Base-by-base conservation (phyloP, 352 stramenopile species). In the Pythium phragmitis region DNA sequence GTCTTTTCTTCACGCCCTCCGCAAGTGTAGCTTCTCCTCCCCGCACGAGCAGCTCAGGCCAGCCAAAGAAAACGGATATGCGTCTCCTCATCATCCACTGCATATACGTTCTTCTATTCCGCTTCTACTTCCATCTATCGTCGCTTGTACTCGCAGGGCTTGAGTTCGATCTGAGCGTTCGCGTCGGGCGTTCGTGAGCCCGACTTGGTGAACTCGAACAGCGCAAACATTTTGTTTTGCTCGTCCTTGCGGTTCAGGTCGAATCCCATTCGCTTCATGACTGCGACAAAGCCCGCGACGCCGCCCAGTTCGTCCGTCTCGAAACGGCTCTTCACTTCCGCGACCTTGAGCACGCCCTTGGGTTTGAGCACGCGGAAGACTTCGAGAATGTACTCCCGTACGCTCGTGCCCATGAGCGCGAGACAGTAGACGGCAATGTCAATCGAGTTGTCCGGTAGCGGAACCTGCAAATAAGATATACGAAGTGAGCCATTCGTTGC, bases 391-490 rank as follows among this genome's bases (percentile, higher is more conserved):
- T 99, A 99, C 67, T 99, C 96, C 26, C 88, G 81, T 42, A 99
- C 81, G 67, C 98, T 99, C 23, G 94, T 99, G 23, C 97, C 98
- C 98, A 99, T 99, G 28, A 99, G 84, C 21, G 96, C 94, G 23
- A 99, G 82, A 71, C 94, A 99, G 73, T 99, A 99, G 16, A 99
- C 88, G 16, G 76, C 96, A 57, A 99, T 90, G 74, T 99, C 96
- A 3, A 99, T 82, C 17, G 76, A 90, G 54, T 74, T 76, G 62
- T 98, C 71, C 2, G 75, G 45, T 12, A 99, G 77, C 21, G 97
- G 97, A 34, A 99, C 95, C 80, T 98, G 70, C n/a, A 49, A 53
- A 46, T 19, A 12, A 46, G 39, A 46, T 17, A 46, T 21, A 6
- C 8, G 50, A 53, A 60, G 19, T 11, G 14, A 52, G 30, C 14